phyloP scores from a whole-genome alignment of 345 rosid species.

The Acer saccharum region DNA sequence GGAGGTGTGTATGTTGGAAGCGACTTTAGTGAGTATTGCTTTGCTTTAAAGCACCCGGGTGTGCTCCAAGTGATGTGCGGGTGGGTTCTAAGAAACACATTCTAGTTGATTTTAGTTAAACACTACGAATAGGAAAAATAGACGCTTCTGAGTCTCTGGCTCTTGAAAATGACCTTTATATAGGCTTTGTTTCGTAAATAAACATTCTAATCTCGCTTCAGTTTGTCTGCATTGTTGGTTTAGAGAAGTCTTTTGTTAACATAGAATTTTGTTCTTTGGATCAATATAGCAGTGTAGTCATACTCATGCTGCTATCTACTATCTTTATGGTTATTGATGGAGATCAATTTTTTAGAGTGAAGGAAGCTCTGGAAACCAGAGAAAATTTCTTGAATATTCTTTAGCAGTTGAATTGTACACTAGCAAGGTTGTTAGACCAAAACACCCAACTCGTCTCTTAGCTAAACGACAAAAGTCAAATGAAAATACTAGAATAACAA shows the following conservation, averaged over 20 bases:
- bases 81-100: neutral
- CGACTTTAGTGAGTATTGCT: neutral
- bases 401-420: too few species aligned
- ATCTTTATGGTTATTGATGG: neutral
- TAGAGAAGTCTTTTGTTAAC: neutral
- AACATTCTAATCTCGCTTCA: neutral
- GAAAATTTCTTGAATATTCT: too few species aligned
- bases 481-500: too few species aligned
- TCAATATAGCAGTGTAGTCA: neutral
- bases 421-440: too few species aligned
- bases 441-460: too few species aligned
- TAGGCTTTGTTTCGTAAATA: neutral
- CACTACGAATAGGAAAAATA: too few species aligned
- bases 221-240: neutral
- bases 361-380: too few species aligned
- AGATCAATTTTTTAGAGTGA: too few species aligned
- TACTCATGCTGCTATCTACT: neutral
- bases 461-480: too few species aligned
- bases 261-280: neutral
- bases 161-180: neutral
- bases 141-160: too few species aligned
- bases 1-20: neutral
- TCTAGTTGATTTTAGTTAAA: too few species aligned
- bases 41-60: neutral
- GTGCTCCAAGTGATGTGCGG: neutral